Percentiles rank a stretch among this genome's conserved stretches.
Evolutionary conservation across 176 grass and related monocot genomes (phyloP).

Genomic region (Otatea glauca): DNA sequence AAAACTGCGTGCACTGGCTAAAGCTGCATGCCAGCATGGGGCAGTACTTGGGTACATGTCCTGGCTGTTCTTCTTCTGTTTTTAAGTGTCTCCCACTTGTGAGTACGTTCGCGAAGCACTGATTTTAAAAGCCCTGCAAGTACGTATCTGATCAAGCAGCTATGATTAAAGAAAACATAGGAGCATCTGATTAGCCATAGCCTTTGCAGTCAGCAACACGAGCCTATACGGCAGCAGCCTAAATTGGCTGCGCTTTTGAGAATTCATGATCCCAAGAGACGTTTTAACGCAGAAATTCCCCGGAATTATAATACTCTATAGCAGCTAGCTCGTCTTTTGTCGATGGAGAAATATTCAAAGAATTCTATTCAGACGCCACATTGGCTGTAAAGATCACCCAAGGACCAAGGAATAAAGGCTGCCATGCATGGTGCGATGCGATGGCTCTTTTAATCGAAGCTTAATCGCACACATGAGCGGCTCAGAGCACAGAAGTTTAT

Average conservation of each 20-base stretch:
- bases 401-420: slow-evolving; percentile 26
- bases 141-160: slow-evolving; percentile 6
- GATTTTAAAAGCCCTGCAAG: neutral
- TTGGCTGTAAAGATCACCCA: slow-evolving; percentile 33
- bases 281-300: neutral
- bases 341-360: neutral
- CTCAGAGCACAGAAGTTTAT: neutral
- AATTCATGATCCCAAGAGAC: neutral
- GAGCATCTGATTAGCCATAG: slow-evolving; percentile 26
- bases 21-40: neutral
- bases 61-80: neutral
- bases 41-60: neutral
- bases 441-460: neutral
- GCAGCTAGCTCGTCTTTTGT: neutral
- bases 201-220: slow-evolving; percentile 30
- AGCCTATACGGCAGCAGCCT: neutral
- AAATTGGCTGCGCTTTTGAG: neutral
- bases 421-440: neutral
- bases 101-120: neutral
- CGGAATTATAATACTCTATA: neutral
- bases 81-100: neutral
- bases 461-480: neutral
- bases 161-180: slow-evolving; percentile 20
- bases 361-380: neutral
- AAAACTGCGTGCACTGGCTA: neutral